Percentiles rank a stretch among this genome's conserved stretches.
These are phyloP conservation scores for Desmodesmus armatus DNA, from an alignment of 139 green algal genomes.

Conservation along the genomic window DNA sequence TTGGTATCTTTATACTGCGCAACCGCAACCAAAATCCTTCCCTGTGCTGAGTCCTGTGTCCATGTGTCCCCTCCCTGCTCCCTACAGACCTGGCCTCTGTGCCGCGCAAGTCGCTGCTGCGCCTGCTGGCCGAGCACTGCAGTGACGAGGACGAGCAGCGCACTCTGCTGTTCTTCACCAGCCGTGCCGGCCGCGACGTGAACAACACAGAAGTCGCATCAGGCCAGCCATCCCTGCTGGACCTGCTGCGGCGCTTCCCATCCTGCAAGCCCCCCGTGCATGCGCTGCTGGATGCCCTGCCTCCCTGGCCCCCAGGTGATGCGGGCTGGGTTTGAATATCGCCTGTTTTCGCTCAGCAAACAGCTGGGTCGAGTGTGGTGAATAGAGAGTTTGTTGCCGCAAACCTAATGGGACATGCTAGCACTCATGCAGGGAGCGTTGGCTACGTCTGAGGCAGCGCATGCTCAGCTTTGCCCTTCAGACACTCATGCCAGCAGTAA, in stretches of 20 bases:
- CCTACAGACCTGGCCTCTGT: conserved; percentile 74
- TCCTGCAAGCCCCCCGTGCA: conserved; percentile 82
- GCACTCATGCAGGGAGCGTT: too few relatives aligned
- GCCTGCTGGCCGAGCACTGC: conserved; percentile 89
- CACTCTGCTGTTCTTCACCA: conserved; percentile 73
- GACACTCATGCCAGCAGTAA: too few relatives aligned
- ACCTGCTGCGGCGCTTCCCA: conserved; percentile 83
- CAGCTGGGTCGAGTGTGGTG: too few relatives aligned
- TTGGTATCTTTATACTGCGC: not conserved
- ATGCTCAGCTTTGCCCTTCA: too few relatives aligned
- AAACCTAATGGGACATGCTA: too few relatives aligned
- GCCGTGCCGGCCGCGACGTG: conserved; percentile 59
- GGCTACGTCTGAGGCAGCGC: too few relatives aligned
- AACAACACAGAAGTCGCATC: conserved; percentile 75
- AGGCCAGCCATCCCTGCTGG: conserved; percentile 76
- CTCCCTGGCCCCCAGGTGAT: conserved; percentile 80
- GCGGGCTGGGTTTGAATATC: too few relatives aligned
- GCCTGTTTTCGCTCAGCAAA: too few relatives aligned
- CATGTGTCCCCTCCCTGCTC: too few relatives aligned
- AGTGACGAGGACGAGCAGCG: conserved; percentile 68
- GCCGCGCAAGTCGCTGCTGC: conserved; percentile 85
- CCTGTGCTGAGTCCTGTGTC: not conserved
- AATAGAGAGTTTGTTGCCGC: too few relatives aligned
- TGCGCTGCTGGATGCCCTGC: conserved; percentile 86
- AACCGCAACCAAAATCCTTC: not conserved